These are phyloP conservation scores for Anthracocystis panici-leucophaei DNA, from an alignment of 1,284 basidiomycete species.

Conservation along the genomic window DNA sequence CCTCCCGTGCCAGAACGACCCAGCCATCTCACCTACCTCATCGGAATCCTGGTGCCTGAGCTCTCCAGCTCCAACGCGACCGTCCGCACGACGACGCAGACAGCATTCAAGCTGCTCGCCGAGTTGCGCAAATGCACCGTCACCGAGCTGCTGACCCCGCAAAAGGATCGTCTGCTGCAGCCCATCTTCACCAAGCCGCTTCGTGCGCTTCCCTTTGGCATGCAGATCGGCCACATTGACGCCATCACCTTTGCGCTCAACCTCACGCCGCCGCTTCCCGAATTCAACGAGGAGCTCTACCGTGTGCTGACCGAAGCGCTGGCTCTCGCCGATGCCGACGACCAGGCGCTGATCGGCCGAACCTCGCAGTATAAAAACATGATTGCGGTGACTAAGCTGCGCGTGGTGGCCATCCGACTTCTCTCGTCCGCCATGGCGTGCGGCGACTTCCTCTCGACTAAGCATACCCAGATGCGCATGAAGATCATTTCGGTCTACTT, in stretches of 20 bases:
- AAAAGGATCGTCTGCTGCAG: constrained; percentile 86
- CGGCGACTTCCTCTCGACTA: constrained; percentile 78
- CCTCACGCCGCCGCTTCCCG: constrained; percentile 86
- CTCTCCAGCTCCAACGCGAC: constrained; percentile 87
- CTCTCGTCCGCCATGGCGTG: constrained; percentile 94
- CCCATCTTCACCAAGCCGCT: constrained; percentile 96
- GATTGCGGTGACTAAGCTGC: constrained; percentile 86
- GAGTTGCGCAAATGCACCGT: constrained; percentile 80
- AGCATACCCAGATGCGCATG: constrained; percentile 72
- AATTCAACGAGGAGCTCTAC: constrained; percentile 90
- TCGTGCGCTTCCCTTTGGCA: constrained; percentile 92
- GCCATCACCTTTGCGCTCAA: constrained; percentile 88
- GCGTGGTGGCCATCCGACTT: constrained; percentile 94
- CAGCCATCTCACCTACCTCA: constrained; percentile 73
- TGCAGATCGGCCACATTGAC: constrained; percentile 98
- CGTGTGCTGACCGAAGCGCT: constrained; percentile 93
- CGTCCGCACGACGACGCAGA: constrained; percentile 86
- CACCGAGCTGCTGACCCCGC: constrained; percentile 83
- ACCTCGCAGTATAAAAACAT: constrained; percentile 83
- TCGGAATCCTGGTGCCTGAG: constrained; percentile 89
- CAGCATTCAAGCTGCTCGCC: constrained; percentile 84
- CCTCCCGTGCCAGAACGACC: constrained; percentile 47
- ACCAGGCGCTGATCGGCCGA: constrained; percentile 80
- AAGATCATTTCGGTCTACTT: constrained; percentile 96
- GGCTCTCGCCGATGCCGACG: constrained; percentile 95